Evolutionary conservation across 139 green algal genomes (phyloP).

Genomic region (Chlamydomonas asymmetrica): DNA sequence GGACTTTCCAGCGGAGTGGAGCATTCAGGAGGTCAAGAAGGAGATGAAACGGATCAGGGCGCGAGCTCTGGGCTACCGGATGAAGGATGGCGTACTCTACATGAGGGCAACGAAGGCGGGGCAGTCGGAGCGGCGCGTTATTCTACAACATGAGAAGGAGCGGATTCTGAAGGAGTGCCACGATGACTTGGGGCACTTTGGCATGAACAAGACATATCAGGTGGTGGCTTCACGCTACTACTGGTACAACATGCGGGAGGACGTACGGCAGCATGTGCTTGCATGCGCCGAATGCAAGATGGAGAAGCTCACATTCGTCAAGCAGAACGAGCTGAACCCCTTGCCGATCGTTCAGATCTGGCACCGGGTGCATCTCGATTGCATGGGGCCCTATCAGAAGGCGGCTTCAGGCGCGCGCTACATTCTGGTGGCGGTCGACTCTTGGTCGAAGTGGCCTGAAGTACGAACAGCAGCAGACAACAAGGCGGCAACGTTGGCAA

Average conservation of each 20-base stretch:
- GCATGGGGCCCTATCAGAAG: neutral
- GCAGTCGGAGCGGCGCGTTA: neutral
- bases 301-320: neutral
- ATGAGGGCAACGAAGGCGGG: neutral
- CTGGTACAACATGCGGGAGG: neutral
- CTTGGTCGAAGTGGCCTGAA: constrained; percentile 9
- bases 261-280: neutral
- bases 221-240: neutral
- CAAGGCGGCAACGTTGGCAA: neutral
- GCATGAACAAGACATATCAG: neutral
- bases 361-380: neutral
- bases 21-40: neutral
- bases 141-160: neutral
- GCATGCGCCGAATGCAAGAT: neutral
- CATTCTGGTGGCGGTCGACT: neutral
- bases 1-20: neutral
- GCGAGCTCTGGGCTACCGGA: neutral
- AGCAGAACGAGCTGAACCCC: neutral
- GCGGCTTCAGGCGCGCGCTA: neutral
- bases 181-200: neutral
- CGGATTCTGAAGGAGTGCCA: neutral
- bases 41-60: neutral
- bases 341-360: neutral
- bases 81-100: neutral
- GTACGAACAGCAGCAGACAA: neutral